phyloP scores from a whole-genome alignment of 2,329 filamentous ascomycete species.

The Neonectria ditissima region DNA sequence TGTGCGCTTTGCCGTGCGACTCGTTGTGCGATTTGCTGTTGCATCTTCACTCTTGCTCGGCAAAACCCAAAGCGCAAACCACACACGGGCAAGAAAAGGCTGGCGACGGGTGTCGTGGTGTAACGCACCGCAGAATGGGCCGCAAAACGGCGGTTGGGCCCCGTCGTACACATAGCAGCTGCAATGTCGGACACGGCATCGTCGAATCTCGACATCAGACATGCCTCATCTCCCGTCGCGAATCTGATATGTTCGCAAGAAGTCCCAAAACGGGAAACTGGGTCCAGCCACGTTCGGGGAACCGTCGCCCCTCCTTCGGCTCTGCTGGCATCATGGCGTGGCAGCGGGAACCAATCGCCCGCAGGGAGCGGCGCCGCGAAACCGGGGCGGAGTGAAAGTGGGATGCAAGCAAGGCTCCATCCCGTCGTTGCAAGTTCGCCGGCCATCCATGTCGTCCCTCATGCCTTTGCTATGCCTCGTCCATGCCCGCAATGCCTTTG shows the following conservation, averaged over 20 bases:
- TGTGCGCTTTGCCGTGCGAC: not conserved
- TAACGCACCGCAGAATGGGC: not conserved
- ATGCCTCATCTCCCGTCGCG: conserved; percentile 24
- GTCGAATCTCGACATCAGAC: conserved; percentile 16
- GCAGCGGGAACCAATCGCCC: conserved; percentile 41
- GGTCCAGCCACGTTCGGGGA: conserved; percentile 33
- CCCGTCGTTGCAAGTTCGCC: conserved; percentile 8
- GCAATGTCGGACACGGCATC: conserved; percentile 11
- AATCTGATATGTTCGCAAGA: conserved; percentile 47
- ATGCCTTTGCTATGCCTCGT: conserved; percentile 12
- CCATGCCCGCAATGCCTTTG: not conserved
- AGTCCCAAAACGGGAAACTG: conserved; percentile 46
- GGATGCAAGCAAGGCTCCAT: conserved; percentile 9
- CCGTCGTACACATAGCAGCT: conserved; percentile 2
- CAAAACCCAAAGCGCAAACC: not conserved
- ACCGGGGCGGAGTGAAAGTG: conserved; percentile 28
- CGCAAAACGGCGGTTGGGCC: not conserved
- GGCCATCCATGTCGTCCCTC: not conserved
- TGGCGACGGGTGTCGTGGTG: not conserved
- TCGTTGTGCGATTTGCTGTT: not conserved
- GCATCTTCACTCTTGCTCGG: not conserved
- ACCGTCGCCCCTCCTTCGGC: conserved; percentile 27
- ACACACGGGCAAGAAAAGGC: not conserved
- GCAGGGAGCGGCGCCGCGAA: conserved; percentile 21
- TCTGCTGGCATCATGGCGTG: conserved; percentile 38